Conservation (phyloP, 495 filamentous ascomycete species). For the Lophiotrema nucula region DNA sequence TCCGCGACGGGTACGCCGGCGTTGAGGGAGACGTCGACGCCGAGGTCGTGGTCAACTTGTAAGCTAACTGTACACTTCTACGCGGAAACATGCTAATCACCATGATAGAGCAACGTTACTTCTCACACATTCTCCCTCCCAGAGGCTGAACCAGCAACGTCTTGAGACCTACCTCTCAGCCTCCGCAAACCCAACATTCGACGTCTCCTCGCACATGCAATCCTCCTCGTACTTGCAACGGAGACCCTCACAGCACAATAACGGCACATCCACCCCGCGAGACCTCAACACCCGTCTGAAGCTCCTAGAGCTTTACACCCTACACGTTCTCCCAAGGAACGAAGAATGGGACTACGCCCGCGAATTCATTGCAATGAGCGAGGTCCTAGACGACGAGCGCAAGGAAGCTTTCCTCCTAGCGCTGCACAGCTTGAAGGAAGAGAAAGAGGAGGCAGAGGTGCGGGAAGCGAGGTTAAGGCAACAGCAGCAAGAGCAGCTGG, state of each 20-base stretch:
- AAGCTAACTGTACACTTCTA: constrained; percentile 36
- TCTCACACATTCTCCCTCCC: constrained; percentile 78
- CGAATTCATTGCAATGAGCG: constrained; percentile 80
- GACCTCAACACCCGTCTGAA: constrained; percentile 67
- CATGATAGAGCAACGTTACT: constrained; percentile 72
- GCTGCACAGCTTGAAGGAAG: constrained; percentile 57
- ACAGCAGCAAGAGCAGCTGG: constrained; percentile 62
- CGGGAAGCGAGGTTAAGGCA: constrained; percentile 59
- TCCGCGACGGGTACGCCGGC: constrained; percentile 79
- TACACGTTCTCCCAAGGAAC: constrained; percentile 88
- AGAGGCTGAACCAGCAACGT: constrained; percentile 77
- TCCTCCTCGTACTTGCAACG: constrained; percentile 28
- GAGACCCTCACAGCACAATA: constrained; percentile 37
- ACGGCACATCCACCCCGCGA: constrained; percentile 72
- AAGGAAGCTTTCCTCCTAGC: constrained; percentile 81
- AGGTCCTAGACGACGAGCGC: constrained; percentile 87
- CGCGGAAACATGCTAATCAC: not conserved
- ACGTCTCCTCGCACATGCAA: constrained; percentile 54
- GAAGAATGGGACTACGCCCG: constrained; percentile 92
- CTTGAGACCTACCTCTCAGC: constrained; percentile 89
- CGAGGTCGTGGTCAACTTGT: constrained; percentile 93
- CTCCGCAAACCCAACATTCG: constrained; percentile 65
- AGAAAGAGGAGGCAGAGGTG: constrained; percentile 72
- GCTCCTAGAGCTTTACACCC: constrained; percentile 88
- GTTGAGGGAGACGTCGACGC: constrained; percentile 87